These are phyloP conservation scores for Metschnikowia reukaufii DNA, from an alignment of 805 yeast genomes.

Conservation along the genomic window DNA sequence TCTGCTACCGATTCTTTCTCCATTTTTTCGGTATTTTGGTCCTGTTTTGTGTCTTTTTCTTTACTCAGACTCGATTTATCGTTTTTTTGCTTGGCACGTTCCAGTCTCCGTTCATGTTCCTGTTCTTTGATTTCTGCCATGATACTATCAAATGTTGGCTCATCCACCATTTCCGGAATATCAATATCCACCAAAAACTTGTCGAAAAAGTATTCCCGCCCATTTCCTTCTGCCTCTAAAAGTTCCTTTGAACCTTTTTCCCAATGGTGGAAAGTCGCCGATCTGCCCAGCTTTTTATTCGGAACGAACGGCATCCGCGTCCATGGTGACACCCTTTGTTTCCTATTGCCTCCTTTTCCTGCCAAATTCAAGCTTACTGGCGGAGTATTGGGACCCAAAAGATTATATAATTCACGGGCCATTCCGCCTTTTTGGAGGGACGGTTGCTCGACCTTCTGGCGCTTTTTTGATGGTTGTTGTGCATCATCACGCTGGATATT, in stretches of 20 bases:
- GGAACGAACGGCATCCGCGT: constrained; percentile 58
- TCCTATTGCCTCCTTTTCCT: constrained; percentile 58
- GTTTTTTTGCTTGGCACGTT: constrained; percentile 1
- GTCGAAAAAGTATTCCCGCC: constrained; percentile 62
- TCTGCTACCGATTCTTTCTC: not conserved
- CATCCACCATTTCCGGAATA: constrained; percentile 65
- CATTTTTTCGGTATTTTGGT: not conserved
- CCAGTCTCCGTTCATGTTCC: constrained; percentile 6
- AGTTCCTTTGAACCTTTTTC: constrained; percentile 66
- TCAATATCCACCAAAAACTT: constrained; percentile 69
- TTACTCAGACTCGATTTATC: not conserved
- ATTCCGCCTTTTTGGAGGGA: constrained; percentile 55
- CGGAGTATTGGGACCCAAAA: constrained; percentile 91
- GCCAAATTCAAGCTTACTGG: constrained; percentile 49
- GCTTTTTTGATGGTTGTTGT: constrained; percentile 43
- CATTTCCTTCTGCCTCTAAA: constrained; percentile 31
- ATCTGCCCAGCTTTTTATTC: constrained; percentile 49
- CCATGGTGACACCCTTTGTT: constrained; percentile 82
- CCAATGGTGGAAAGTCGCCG: constrained; percentile 70
- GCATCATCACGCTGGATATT: constrained; percentile 56
- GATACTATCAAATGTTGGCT: constrained; percentile 55
- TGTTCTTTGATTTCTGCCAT: constrained; percentile 43
- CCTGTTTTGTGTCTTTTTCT: not conserved
- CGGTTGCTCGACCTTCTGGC: constrained; percentile 29
- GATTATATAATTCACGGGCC: constrained; percentile 84